Conservation (phyloP, 352 stramenopile species). For the Blastocystis sp. region DNA sequence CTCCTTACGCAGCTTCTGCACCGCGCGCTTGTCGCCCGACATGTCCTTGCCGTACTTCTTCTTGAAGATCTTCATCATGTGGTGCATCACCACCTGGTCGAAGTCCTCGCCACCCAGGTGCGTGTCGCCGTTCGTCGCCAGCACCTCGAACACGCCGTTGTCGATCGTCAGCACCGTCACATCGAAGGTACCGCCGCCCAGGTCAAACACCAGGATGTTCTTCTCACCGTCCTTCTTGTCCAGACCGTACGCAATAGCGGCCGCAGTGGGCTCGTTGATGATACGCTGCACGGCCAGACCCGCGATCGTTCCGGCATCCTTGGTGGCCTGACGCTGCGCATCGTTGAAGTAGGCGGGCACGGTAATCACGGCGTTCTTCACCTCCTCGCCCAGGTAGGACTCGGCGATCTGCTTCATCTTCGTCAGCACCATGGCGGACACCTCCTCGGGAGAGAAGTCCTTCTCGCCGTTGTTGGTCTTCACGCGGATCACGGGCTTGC, state of each 20-base stretch:
- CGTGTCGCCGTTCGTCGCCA: constrained; percentile 81
- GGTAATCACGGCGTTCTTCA: constrained; percentile 74
- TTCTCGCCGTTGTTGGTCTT: constrained; percentile 82
- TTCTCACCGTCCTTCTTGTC: constrained; percentile 76
- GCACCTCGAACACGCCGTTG: too few relatives aligned
- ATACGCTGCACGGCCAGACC: constrained; percentile 96
- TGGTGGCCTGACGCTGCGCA: constrained; percentile 97
- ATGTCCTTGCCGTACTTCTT: constrained; percentile 83
- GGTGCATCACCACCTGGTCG: constrained; percentile 83
- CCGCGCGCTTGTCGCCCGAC: constrained; percentile 84
- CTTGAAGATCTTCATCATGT: constrained; percentile 85
- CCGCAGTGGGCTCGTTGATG: constrained; percentile 87
- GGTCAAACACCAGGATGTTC: too few relatives aligned
- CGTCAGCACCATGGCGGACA: constrained; percentile 96
- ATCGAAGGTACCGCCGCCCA: too few relatives aligned
- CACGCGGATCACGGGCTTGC: constrained; percentile 88
- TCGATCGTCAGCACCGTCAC: too few relatives aligned
- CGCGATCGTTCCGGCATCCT: constrained; percentile 96
- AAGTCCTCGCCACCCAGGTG: constrained; percentile 84
- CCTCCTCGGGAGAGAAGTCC: constrained; percentile 92
- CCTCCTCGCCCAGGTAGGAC: constrained; percentile 90
- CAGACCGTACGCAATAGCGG: constrained; percentile 87
- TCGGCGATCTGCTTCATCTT: constrained; percentile 99
- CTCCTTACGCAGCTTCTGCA: constrained; percentile 86
- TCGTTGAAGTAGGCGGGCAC: constrained; percentile 99